Percentiles rank a stretch among this genome's conserved stretches.
phyloP scores from a whole-genome alignment of 2,329 filamentous ascomycete species.

The Fusarium pseudoanthophilum region DNA sequence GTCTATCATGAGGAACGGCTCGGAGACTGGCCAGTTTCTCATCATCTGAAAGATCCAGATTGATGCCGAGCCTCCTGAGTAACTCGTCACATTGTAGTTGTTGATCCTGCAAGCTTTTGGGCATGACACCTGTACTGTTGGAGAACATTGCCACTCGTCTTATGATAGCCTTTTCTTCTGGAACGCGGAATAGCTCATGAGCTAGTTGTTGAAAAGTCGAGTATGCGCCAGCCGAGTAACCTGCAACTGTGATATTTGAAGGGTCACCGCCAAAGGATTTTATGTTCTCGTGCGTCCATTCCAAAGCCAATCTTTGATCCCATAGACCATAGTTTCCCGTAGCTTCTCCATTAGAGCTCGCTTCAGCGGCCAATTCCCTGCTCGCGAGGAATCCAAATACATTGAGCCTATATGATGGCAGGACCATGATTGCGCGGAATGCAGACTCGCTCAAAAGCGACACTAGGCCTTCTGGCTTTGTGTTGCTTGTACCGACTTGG shows the following conservation, averaged over 20 bases:
- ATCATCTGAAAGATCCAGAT: rapidly evolving
- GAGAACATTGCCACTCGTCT: not conserved
- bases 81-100: not conserved
- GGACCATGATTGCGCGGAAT: not conserved
- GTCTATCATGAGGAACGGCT: not conserved
- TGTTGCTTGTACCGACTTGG: not conserved
- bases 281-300: not conserved
- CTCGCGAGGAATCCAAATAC: not conserved
- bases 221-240: not conserved
- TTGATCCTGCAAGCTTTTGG: not conserved
- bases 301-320: not conserved
- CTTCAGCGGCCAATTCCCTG: not conserved
- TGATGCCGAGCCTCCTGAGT: not conserved
- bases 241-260: not conserved
- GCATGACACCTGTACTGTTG: not conserved
- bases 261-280: not conserved
- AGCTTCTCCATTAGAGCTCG: not conserved
- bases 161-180: not conserved
- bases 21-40: not conserved
- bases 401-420: not conserved
- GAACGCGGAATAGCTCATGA: not conserved
- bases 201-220: not conserved
- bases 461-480: not conserved
- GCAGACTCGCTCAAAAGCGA: not conserved
- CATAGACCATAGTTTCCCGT: not conserved